Base-by-base conservation (phyloP, 176 grass and related monocot genomes). In the sorghum (Sorghum bicolor) region DNA sequence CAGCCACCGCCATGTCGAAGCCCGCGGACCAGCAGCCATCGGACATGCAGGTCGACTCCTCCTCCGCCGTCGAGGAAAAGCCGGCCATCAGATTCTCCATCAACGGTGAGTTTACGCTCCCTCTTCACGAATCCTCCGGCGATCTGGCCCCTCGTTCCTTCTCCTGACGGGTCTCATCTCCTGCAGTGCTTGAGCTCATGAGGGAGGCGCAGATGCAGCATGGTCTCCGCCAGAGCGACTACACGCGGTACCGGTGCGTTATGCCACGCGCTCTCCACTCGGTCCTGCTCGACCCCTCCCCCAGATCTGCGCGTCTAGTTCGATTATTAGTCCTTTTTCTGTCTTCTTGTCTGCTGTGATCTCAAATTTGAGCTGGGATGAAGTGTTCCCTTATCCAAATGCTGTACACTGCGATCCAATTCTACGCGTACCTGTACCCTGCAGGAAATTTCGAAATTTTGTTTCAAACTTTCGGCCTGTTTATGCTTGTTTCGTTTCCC, bases 161-260 rank as follows among this genome's bases (percentile, higher is more conserved):
- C 53, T 45, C 75, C 39, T 87, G 67, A 80, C 67, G 22, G 31
- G 15, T n/a, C 22, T 64, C 32, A 3, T 45, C 20, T 67, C 39
- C 52, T 38, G 64, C 85, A 98, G 96, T 98, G 74, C 74, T 96
- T 81, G 89, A 96, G 80, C 85, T 95, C n/a, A 88, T 93, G 61
- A 95, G 92, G 87, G 92, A 90, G 11, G 76, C 96, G 33, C 96
- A 98, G 91, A 98, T 98, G 96, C 93, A 96, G 77, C 96, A 98
- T 38, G 96, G 96, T 2, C 91, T 98, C 83, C 90, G 93, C 80
- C 96, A 95, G 53, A 87, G 96, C 20, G 94, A 97, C 88, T 97
- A 97, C 52, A 92, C 89, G 33, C 90, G 93, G 38, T 98, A 98
- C 80, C 87, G 96, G 93, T 98, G 31, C 32, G 64, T 82, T 34